phyloP scores from a whole-genome alignment of 2,329 filamentous ascomycete genomes.

The Colletotrichum destructivum region DNA sequence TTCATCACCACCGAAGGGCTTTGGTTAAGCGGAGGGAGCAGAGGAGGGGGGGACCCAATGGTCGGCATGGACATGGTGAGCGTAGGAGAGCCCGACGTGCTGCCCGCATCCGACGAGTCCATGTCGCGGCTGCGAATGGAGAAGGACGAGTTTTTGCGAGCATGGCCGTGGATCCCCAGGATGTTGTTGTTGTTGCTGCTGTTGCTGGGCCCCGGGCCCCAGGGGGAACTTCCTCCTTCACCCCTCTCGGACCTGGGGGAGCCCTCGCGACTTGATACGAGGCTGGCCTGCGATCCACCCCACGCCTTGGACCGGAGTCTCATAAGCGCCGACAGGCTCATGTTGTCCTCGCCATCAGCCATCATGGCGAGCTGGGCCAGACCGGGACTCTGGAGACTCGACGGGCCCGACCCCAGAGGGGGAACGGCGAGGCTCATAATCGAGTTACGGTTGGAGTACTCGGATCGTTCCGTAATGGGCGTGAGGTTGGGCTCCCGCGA shows the following conservation, averaged over 20 bases:
- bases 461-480: conserved; percentile 94
- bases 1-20: conserved; percentile 39
- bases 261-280: conserved; percentile 69
- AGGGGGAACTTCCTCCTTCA: conserved; percentile 63
- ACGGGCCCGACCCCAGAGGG: conserved; percentile 59
- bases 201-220: conserved; percentile 46
- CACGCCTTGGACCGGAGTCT: conserved; percentile 83
- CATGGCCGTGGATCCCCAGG: conserved; percentile 50
- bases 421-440: conserved; percentile 81
- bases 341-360: conserved; percentile 73
- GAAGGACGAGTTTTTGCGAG: conserved; percentile 65
- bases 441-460: conserved; percentile 96
- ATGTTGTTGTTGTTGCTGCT: conserved; percentile 2
- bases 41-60: conserved; percentile 48
- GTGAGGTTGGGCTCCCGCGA: conserved; percentile 93
- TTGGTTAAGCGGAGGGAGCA: conserved; percentile 36
- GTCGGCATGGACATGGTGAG: conserved; percentile 59
- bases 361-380: conserved; percentile 82
- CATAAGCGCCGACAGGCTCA: conserved; percentile 81
- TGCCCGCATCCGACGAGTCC: conserved; percentile 63
- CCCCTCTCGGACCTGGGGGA: conserved; percentile 66
- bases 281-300: conserved; percentile 84
- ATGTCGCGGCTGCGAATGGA: conserved; percentile 65
- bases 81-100: conserved; percentile 66
- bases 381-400: conserved; percentile 77